Evolutionary conservation across 208 protist genomes (phyloP), one percentile per base, ranked within the genome.

Genomic region (Crithidia expoeki): DNA sequence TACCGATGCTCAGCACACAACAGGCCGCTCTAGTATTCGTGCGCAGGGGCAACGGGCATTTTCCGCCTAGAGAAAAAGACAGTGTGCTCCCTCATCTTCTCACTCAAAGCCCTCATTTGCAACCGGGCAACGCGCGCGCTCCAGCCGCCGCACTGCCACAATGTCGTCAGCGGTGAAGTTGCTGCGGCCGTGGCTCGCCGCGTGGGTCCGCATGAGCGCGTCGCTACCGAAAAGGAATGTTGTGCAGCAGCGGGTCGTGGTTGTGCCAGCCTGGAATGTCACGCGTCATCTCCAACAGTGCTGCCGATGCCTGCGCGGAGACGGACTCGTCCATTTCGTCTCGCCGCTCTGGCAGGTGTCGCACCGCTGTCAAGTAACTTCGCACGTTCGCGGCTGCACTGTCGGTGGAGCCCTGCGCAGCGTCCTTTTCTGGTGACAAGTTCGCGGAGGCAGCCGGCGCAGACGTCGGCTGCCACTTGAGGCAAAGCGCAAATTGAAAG

Each of bases 221-320:
- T 82, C 1, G 79, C 81, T 30, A 68, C 81, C 0, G 88, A 91
- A 44, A 94, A 93, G 47, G 83, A 88, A 60, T 96, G 76, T 96
- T 96, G 72, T 96, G 91, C 33, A 96, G 68, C 10, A 96, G 78
- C 6, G 86, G 58, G 63, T 96, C 88, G 38, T 79, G 79, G 38
- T 96, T 96, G 59, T 90, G 88, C 87, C 91, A 94, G 4, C 61
- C 28, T 4, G 75, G 73, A 4, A 84, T 59, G 23, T 79, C 69
- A 11, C 23, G 49, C 1, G 76, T 40, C 60, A 89, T 80, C 33
- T 30, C 50, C 28, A 90, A 50, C 50, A 94, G 66, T 21, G 72
- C 74, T 1, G 80, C 74, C 23, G 88, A 73, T 2, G 86, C 75
- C n/a, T 49, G 27, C 17, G 58, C 38, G 2, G 58, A 46, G 16